Conservation (phyloP, 2,329 filamentous ascomycete genomes). For the Curvularia sp. region DNA sequence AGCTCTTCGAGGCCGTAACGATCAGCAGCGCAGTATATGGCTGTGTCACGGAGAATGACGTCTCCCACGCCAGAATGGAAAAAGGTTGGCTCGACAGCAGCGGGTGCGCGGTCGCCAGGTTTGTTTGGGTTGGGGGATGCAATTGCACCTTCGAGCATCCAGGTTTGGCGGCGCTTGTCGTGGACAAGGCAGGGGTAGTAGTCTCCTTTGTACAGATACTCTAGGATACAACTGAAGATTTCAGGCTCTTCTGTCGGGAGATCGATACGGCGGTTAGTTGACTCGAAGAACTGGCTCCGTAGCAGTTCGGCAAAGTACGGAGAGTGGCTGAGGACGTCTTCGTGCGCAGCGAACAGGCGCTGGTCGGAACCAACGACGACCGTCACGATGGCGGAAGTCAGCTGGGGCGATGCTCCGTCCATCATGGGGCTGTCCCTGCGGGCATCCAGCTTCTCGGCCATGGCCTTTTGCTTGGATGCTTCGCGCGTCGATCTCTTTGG, state of each 20-base stretch:
- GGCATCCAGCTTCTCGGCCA: conserved; percentile 75
- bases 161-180: conserved; percentile 84
- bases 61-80: conserved; percentile 76
- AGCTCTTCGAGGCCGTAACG: conserved; percentile 90
- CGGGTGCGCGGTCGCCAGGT: conserved; percentile 62
- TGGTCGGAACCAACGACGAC: conserved; percentile 83
- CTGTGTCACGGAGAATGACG: conserved; percentile 86
- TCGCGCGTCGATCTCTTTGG: conserved; percentile 78
- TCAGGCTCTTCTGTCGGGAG: conserved; percentile 83
- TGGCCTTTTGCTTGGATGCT: conserved; percentile 71
- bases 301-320: conserved; percentile 80
- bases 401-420: conserved; percentile 58
- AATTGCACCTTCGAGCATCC: conserved; percentile 80
- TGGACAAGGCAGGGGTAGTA: conserved; percentile 90
- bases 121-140: conserved; percentile 63
- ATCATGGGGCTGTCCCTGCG: conserved; percentile 65
- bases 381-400: conserved; percentile 80
- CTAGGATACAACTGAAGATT: conserved; percentile 90
- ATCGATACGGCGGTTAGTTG: conserved; percentile 75
- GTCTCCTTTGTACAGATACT: conserved; percentile 97
- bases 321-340: conserved; percentile 86
- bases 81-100: conserved; percentile 73
- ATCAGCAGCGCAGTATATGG: conserved; percentile 91
- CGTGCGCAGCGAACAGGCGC: conserved; percentile 92
- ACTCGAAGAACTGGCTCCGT: conserved; percentile 74